These are phyloP conservation scores for Liriodendron chinense DNA, from an alignment of 164 flowering plant species.

Conservation along the genomic window DNA sequence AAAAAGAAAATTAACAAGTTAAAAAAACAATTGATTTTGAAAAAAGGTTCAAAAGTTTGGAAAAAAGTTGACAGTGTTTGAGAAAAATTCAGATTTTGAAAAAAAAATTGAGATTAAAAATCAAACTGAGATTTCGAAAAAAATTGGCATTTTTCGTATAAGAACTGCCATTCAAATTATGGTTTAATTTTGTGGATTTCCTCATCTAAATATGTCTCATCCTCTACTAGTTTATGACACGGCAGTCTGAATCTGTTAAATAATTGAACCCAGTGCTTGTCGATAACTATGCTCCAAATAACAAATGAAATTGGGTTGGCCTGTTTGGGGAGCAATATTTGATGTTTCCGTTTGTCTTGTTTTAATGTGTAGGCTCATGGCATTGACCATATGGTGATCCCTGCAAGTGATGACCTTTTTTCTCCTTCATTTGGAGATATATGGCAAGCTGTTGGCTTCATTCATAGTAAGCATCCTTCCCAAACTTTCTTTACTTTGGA, in stretches of 20 bases:
- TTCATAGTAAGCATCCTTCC: conserved; percentile 51
- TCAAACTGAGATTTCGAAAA: too few relatives aligned
- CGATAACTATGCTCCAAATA: neutral
- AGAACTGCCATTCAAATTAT: too few relatives aligned
- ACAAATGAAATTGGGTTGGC: neutral
- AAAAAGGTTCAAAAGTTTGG: too few relatives aligned
- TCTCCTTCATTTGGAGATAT: conserved; percentile 71
- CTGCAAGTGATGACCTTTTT: conserved; percentile 92
- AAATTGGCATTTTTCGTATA: too few relatives aligned
- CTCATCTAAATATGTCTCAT: neutral
- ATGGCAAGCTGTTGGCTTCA: conserved; percentile 74
- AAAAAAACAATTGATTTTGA: too few relatives aligned
- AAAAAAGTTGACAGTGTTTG: too few relatives aligned
- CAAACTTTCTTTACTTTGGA: neutral
- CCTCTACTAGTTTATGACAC: neutral
- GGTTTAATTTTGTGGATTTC: neutral
- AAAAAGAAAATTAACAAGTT: too few relatives aligned
- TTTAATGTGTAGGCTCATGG: conserved; percentile 45
- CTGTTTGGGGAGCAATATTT: neutral
- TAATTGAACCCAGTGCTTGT: neutral
- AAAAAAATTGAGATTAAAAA: too few relatives aligned
- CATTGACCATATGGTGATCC: conserved; percentile 81
- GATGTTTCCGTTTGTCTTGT: too few relatives aligned
- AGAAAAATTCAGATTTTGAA: too few relatives aligned
- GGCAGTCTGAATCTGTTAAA: neutral